Evolutionary conservation across 2,329 filamentous ascomycete species (phyloP), one percentile per base, ranked within the genome.

Genomic region (Emericellopsis atlantica): DNA sequence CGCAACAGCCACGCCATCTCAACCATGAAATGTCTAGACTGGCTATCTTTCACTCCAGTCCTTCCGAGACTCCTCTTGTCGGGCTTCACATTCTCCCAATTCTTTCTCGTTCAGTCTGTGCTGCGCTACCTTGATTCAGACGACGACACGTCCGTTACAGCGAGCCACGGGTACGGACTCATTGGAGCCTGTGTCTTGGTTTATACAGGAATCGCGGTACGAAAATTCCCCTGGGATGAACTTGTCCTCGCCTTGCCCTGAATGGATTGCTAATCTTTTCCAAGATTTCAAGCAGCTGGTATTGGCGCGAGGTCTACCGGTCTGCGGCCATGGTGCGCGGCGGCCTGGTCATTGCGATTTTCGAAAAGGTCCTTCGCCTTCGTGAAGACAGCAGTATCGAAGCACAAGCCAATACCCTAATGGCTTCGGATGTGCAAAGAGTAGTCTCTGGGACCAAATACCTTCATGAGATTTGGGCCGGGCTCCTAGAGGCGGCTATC

Each of bases 261-360:
- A 29, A 3, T 29, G 2, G 3, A 12, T 12, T 12, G 26, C 26
- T 29, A 12, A 29, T 4, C 3, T 4, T 29, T 29, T 12, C 6
- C 26, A 9, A 29, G 36, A 22, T 38, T 40, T 46, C 54, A 44
- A 36, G 37, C 2, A 40, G 45, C 3, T 54, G 51, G 43, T 56
- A 62, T 40, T 53, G 55, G 23, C 61, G 64, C 42, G 46, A 54
- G 21, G 57, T 58, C 0, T 58, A 51, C 36, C 59, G 60, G 32
- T 51, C 57, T 18, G 54, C 61, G 23, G 55, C 58, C 9, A 57
- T 60, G 52, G 50, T 55, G 26, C 56, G 61, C 16, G 60, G 54
- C 2, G 55, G 53, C 1, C 42, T 65, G 2, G 49, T 59, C 5
- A 64, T 67, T 0, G 54, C 74, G 46, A 64, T 78, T 2, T 76